These are phyloP conservation scores for Amniculicola lignicola DNA, from an alignment of 495 filamentous ascomycete genomes.

Conservation along the genomic window DNA sequence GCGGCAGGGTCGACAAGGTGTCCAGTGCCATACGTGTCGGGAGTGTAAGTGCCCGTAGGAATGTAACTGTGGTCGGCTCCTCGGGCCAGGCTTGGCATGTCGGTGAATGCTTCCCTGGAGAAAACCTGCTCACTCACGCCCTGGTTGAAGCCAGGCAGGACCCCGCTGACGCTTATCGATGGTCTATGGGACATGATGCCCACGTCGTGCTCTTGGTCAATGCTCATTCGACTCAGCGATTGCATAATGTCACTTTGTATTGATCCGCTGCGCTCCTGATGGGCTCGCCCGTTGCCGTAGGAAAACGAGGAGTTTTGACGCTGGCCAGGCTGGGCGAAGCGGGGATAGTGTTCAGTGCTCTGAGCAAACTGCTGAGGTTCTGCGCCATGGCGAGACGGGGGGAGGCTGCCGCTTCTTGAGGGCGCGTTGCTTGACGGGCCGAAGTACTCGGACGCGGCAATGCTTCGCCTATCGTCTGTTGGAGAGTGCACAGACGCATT, in stretches of 20 bases:
- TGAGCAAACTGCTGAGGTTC: constrained; percentile 33
- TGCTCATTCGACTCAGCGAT: constrained; percentile 18
- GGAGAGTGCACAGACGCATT: constrained; percentile 35
- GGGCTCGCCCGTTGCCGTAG: constrained; percentile 36
- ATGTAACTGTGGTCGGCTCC: constrained; percentile 9
- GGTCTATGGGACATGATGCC: constrained; percentile 15
- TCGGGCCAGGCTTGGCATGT: constrained; percentile 6
- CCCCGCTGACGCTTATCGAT: constrained; percentile 30
- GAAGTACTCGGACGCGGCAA: constrained; percentile 34
- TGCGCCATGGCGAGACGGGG: constrained; percentile 43
- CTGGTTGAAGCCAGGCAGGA: constrained; percentile 14
- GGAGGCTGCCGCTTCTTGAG: constrained; percentile 44
- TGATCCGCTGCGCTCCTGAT: constrained; percentile 41
- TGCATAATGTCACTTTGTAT: constrained; percentile 41
- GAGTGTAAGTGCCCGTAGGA: constrained; percentile 30
- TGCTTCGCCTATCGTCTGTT: constrained; percentile 36
- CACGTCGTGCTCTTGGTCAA: constrained; percentile 24
- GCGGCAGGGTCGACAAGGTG: constrained; percentile 26
- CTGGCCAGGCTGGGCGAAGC: constrained; percentile 8
- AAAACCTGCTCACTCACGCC: constrained; percentile 5
- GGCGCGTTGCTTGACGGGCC: constrained; percentile 37
- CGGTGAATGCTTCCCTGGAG: constrained; percentile 7
- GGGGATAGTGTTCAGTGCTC: constrained; percentile 14
- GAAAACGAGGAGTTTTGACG: constrained; percentile 34
- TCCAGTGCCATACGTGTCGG: constrained; percentile 30